Evolutionary conservation across 116 monocot species (phyloP).

Genomic region (Iris pallida): DNA sequence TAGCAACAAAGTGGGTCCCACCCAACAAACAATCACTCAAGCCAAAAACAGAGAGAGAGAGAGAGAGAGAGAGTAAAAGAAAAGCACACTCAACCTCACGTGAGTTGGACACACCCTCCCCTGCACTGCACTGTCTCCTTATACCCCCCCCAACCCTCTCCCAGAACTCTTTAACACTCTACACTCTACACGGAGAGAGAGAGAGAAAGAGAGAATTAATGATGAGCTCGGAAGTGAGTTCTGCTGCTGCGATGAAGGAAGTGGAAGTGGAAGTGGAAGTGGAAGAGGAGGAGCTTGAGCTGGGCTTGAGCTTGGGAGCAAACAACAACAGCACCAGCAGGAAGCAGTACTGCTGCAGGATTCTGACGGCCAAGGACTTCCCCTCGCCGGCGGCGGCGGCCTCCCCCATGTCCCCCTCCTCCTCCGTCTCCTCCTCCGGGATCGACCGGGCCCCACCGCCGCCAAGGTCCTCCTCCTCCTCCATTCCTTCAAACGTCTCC

Average conservation of each 20-base stretch:
- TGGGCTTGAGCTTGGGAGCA: conserved; percentile 9
- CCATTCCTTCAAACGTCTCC: background rate
- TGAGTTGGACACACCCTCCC: background rate
- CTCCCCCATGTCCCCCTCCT: conserved; percentile 8
- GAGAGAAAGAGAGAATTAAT: background rate
- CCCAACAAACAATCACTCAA: too few relatives aligned
- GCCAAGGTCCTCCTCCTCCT: background rate
- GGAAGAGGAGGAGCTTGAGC: conserved; percentile 10
- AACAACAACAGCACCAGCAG: background rate
- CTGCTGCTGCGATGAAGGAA: background rate
- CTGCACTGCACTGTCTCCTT: background rate
- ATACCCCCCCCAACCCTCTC: too few relatives aligned
- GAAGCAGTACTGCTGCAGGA: background rate
- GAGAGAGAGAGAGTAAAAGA: too few relatives aligned
- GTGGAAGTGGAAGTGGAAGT: background rate
- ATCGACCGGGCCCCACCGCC: background rate
- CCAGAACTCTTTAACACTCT: background rate
- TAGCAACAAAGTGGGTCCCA: too few relatives aligned
- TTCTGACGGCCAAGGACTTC: conserved; percentile 15
- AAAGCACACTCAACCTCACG: background rate
- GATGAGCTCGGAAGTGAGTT: background rate
- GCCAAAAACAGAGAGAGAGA: too few relatives aligned
- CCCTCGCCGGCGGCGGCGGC: background rate
- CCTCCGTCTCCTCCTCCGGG: conserved; percentile 1
- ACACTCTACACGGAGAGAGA: background rate